phyloP scores from a whole-genome alignment of 2,329 filamentous ascomycete genomes.

The Boeremia exigua region DNA sequence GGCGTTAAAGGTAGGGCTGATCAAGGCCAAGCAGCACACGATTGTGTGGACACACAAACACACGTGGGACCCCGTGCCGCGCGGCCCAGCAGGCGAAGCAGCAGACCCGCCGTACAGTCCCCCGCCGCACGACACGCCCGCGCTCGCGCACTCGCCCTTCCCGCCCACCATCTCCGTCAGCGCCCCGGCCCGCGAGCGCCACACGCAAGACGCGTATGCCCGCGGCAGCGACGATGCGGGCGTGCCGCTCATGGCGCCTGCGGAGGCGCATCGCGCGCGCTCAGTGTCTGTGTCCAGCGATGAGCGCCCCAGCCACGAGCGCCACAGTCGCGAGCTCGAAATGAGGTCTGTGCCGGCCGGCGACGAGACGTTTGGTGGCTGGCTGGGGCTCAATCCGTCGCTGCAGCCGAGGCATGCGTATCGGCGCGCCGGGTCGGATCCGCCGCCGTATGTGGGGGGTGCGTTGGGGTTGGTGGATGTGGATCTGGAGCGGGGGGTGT shows the following conservation, averaged over 20 bases:
- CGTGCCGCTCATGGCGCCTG: no score
- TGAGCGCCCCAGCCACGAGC: no score
- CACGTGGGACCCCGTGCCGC: slow-evolving; percentile 10
- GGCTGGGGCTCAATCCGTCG: slow-evolving; percentile 10
- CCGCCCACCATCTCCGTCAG: slow-evolving; percentile 21
- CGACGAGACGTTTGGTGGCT: slow-evolving; percentile 6
- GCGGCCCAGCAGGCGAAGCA: no score
- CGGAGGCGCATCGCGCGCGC: no score
- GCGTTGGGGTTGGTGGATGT: no score
- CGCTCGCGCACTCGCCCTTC: slow-evolving; percentile 27
- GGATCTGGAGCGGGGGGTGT: slow-evolving; percentile 13
- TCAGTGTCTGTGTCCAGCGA: no score
- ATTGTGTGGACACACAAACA: slow-evolving; percentile 29
- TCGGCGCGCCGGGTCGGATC: slow-evolving; percentile 21
- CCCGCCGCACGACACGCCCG: slow-evolving; percentile 24
- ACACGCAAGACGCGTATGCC: no score
- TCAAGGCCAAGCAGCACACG: slow-evolving; percentile 32
- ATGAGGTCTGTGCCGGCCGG: no score
- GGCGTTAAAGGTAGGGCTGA: slow-evolving; percentile 17
- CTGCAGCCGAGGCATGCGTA: slow-evolving; percentile 22
- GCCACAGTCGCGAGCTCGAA: no score
- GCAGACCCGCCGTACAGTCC: not conserved
- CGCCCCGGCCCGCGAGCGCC: slow-evolving; percentile 17
- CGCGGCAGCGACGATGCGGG: no score
- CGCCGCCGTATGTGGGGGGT: no score